Evolutionary conservation across 2,329 filamentous ascomycete species (phyloP).

Genomic region (Calonectria fujianensis): DNA sequence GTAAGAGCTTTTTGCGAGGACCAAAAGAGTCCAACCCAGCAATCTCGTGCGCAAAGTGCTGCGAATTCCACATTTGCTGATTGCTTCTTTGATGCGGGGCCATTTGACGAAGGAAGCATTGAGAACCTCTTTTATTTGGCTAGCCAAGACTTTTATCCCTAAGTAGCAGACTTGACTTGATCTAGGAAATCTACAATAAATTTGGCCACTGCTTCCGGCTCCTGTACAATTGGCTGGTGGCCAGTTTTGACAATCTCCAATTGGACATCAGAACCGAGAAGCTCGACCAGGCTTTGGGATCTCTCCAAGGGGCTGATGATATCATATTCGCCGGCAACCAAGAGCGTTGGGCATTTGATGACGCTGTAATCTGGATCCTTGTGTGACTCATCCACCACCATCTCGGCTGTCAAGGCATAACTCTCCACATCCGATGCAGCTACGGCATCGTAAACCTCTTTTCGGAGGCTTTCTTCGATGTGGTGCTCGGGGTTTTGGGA

Average conservation of each 20-base stretch:
- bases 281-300: neutral
- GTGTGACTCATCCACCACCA: constrained; percentile 4
- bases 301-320: constrained; percentile 2
- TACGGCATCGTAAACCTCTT: neutral
- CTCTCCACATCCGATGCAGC: neutral
- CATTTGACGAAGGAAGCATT: constrained; percentile 17
- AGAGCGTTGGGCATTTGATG: neutral
- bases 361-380: neutral
- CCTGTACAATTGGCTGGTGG: neutral
- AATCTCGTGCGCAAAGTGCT: neutral
- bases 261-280: neutral
- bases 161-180: neutral
- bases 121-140: constrained; percentile 6
- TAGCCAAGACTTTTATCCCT: neutral
- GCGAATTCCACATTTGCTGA: neutral
- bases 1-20: constrained; percentile 5
- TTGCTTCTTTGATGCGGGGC: constrained; percentile 4
- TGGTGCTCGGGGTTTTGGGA: neutral
- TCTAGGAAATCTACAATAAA: neutral
- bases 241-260: neutral
- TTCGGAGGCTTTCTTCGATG: neutral
- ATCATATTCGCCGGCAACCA: neutral
- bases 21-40: neutral
- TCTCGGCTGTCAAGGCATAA: neutral
- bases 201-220: neutral